A percentile compares a stretch with the other conserved stretches of the same genome.
phyloP scores from a whole-genome alignment of 768 basidiomycete species.

The Podaxis sp. region DNA sequence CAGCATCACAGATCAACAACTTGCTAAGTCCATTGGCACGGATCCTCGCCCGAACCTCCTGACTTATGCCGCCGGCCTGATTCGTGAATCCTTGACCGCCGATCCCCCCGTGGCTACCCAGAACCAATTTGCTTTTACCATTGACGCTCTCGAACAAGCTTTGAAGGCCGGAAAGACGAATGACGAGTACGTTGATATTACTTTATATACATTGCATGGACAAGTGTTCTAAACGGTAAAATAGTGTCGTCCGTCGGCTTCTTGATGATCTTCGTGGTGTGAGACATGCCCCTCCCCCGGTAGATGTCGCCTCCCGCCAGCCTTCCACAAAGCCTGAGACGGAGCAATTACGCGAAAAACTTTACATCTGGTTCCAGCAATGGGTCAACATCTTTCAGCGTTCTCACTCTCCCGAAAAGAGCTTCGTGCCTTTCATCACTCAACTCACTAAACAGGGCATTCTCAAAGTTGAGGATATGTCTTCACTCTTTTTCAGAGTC shows the following conservation, averaged over 20 bases:
- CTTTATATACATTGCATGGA: background rate
- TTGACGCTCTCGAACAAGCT: constrained; percentile 80
- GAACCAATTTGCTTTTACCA: constrained; percentile 72
- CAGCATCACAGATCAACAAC: constrained; percentile 81
- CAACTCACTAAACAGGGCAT: constrained; percentile 96
- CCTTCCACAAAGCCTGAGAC: constrained; percentile 62
- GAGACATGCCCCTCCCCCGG: constrained; percentile 45
- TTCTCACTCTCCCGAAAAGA: constrained; percentile 88
- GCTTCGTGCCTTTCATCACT: constrained; percentile 96
- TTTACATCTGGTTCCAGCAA: constrained; percentile 85
- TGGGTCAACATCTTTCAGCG: constrained; percentile 96
- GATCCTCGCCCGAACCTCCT: constrained; percentile 78
- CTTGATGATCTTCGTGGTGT: constrained; percentile 82
- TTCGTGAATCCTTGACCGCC: constrained; percentile 82
- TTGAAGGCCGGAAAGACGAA: constrained; percentile 74
- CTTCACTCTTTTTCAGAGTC: constrained; percentile 97
- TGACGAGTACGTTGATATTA: constrained; percentile 67
- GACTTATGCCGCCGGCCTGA: constrained; percentile 78
- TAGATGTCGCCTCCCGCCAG: constrained; percentile 33
- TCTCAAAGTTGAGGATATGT: constrained; percentile 91
- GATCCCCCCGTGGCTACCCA: constrained; percentile 82
- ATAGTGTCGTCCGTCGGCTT: constrained; percentile 67
- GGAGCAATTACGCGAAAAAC: constrained; percentile 72
- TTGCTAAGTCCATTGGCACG: constrained; percentile 80
- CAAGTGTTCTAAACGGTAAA: constrained; percentile 11